A percentile compares a stretch with the other conserved stretches of the same genome.
Evolutionary conservation across 2,329 filamentous ascomycete species (phyloP).

Genomic region (Epicoccum nigrum): DNA sequence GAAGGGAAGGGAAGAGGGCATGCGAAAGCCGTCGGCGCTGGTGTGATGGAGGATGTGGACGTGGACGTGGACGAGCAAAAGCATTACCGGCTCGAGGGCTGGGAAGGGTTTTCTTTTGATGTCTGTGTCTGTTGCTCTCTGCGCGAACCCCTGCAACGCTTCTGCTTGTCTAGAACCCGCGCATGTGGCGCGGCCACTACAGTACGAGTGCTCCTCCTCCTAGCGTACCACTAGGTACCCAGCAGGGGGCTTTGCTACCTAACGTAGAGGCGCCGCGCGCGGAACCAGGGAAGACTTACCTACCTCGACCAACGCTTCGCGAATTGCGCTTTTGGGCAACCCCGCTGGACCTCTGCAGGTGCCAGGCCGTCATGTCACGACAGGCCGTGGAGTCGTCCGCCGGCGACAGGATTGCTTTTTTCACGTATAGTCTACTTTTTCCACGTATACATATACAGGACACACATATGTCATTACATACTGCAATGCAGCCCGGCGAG

Average conservation of each 20-base stretch:
- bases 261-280: too few relatives aligned
- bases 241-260: too few relatives aligned
- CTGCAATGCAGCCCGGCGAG: too few relatives aligned
- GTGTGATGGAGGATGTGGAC: conserved; percentile 3
- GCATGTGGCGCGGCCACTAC: conserved; percentile 16
- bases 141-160: conserved; percentile 25
- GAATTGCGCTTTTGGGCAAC: conserved; percentile 2
- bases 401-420: conserved; percentile 4
- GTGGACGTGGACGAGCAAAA: conserved; percentile 21
- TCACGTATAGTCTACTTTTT: conserved; percentile 7
- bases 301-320: conserved; percentile 8
- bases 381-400: background rate
- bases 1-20: conserved; percentile 16
- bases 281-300: too few relatives aligned
- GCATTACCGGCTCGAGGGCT: conserved; percentile 22
- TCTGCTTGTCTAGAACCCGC: too few relatives aligned
- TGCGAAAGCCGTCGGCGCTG: conserved; percentile 8
- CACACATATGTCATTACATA: too few relatives aligned
- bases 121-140: conserved; percentile 12
- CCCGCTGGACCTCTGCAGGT: conserved; percentile 4
- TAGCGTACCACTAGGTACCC: too few relatives aligned
- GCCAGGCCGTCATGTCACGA: conserved; percentile 13
- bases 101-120: conserved; percentile 35
- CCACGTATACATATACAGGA: too few relatives aligned
- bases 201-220: background rate